phyloP scores from a whole-genome alignment of 2,329 filamentous ascomycete genomes.

The Fusarium euwallaceae region DNA sequence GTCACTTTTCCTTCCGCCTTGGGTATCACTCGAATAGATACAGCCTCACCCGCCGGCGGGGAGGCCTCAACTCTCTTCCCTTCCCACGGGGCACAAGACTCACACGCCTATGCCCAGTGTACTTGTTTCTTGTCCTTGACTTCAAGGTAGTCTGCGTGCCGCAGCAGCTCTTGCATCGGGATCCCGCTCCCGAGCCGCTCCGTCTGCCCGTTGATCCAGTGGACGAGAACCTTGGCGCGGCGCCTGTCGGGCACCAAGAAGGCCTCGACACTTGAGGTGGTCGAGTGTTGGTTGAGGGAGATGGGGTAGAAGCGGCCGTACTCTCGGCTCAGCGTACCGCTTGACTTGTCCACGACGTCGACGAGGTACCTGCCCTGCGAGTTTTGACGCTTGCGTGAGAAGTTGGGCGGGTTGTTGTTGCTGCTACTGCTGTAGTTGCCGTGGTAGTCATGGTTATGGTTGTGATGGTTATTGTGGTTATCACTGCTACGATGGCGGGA shows the following conservation, averaged over 20 bases:
- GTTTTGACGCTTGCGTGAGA: constrained; percentile 8
- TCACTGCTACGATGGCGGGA: neutral
- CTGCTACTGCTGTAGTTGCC: neutral
- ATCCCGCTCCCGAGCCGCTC: constrained; percentile 43
- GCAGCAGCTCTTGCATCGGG: constrained; percentile 39
- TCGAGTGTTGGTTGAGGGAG: constrained; percentile 30
- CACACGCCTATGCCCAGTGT: constrained; percentile 35
- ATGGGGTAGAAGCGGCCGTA: constrained; percentile 39
- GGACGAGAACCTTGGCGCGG: constrained; percentile 44
- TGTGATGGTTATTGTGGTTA: neutral
- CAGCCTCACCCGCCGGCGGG: neutral
- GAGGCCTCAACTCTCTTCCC: neutral
- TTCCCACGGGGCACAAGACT: neutral
- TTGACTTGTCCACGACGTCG: constrained; percentile 40
- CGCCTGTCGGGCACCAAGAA: constrained; percentile 43
- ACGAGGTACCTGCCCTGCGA: constrained; percentile 28
- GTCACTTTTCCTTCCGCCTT: neutral
- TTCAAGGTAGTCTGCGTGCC: constrained; percentile 37
- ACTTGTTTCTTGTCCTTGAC: constrained; percentile 43
- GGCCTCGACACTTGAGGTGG: constrained; percentile 33
- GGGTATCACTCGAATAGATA: constrained; percentile 16
- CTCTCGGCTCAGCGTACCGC: constrained; percentile 20
- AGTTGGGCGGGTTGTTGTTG: neutral
- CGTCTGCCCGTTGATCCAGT: constrained; percentile 44
- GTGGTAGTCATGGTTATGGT: neutral